Base-by-base conservation (phyloP, 1,284 basidiomycete species). In the Apiotrichum akiyoshidainum region DNA sequence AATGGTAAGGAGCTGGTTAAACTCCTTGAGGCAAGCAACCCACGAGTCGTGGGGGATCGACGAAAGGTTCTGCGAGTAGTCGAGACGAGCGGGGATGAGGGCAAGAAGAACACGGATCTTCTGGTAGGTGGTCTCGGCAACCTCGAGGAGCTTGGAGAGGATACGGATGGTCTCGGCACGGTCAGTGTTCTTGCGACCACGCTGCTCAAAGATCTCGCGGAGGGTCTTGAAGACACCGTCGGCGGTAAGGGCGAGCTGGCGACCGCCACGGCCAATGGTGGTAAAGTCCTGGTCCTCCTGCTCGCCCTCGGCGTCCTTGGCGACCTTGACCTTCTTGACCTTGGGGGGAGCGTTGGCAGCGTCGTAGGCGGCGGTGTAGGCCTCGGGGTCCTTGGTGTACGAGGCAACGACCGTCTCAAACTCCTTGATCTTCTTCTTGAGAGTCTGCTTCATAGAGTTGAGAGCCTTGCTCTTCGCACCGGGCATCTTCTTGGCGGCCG, bases 141-240 rank as follows among this genome's bases (percentile, higher is more conserved):
- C 89, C 66, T 88, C 87, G 34, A 95, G 83, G n/a, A 98, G 83
- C 72, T 89, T 88, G 72, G 90, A 87, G 21, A 99, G 83, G 60
- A 92, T 92, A 60, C 86, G 86, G 66, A 97, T 91, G 82, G 98
- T 95, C 79, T 98, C 94, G 46, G 84, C 84, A 63, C 96, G 87
- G 79, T 99, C 94, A 52, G 96, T 99, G 79, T 95, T 95, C 92
- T 99, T 99, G 79, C 93, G 92, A 35, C 96, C 96, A 65, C 96
- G 87, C 48, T 92, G 92, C 72, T 99, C 96, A 74, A 97, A 88
- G 46, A 99, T 87, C 46, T 87, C 84, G 68, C 92, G 87, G 34
- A 99, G 84, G 64, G 87, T 90, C 80, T 97, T 97, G 83, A 94
- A 93, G 67, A 99, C 89, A 49, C 86, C 86, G 59, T 98, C 95